Evolutionary conservation across 1,284 basidiomycete genomes (phyloP), one percentile per base, ranked within the genome.

Genomic region (Rhodotorula sp.): DNA sequence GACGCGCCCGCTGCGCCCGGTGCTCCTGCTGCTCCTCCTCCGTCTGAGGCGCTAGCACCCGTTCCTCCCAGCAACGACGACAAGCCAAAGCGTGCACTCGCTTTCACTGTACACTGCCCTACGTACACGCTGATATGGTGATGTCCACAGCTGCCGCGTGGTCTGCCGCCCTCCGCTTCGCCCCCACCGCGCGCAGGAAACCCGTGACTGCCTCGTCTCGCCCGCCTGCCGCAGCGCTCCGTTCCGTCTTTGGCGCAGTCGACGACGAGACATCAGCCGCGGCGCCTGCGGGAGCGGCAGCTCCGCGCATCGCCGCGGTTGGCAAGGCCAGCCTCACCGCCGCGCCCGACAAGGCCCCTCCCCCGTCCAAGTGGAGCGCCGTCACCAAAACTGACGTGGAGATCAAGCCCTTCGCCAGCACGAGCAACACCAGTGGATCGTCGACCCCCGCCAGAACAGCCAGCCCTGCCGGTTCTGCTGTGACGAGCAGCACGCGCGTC

Each of bases 121-220:
- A 0, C n/a, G 50, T 10, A 2, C 32, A 27, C 1, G 21, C 57
- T 41, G 4, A 44, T 25, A 2, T 7, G 12, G 22, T 6, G 15
- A 10, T 41, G 2, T 3, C 15, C 21, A 2, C 64, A 65, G 66
- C 67, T 37, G 57, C 73, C 8, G 46, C 65, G 7, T 77, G 75
- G 73, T 77, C 75, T 15, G 71, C 77, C 46, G 73, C 78, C 1
- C 71, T 79, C 15, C 68, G 76, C 27, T 79, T 79, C 68, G 73
- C 73, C n/a, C 78, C 78, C 10, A 65, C 72, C 39, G 32, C 59
- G 36, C 71, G 78, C 46, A 79, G 77, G 70, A 70, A 67, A 48
- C 68, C 73, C 15, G 34, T 65, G 5, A 25, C 67, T 10, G 0
- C 69, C 22, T n/a, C 62, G 1, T n/a, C 64, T 9, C 39, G 48